Evolutionary conservation across 352 stramenopile genomes (phyloP).

Genomic region (Phytophthora kernoviae): DNA sequence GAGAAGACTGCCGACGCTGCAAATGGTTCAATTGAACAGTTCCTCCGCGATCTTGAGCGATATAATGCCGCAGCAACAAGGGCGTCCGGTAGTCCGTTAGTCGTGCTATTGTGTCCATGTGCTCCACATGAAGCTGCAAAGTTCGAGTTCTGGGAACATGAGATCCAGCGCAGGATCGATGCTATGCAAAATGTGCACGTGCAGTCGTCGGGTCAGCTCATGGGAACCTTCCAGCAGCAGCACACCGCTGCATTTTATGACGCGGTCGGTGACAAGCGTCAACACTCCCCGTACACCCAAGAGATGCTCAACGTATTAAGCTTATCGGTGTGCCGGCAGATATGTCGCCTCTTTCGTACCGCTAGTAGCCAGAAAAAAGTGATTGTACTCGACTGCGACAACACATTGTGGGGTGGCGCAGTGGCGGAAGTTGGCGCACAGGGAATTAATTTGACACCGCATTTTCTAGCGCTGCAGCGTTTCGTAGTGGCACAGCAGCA

Average conservation of each 20-base stretch:
- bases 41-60: constrained; percentile 28
- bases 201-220: constrained; percentile 25
- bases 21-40: constrained; percentile 12
- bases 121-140: constrained; percentile 16
- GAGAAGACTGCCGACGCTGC: neutral
- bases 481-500: constrained; percentile 58
- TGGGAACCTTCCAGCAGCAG: constrained; percentile 37
- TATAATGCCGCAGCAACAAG: constrained; percentile 26
- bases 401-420: constrained; percentile 73
- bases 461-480: constrained; percentile 60
- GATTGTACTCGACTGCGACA: constrained; percentile 81
- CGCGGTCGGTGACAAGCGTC: constrained; percentile 45
- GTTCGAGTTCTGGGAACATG: constrained; percentile 15
- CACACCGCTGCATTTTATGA: constrained; percentile 49
- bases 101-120: constrained; percentile 49
- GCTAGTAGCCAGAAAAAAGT: constrained; percentile 57
- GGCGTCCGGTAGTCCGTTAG: constrained; percentile 15
- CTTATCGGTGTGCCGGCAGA: constrained; percentile 50
- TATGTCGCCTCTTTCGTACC: constrained; percentile 47
- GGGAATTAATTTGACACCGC: constrained; percentile 40
- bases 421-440: constrained; percentile 58
- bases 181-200: constrained; percentile 31
- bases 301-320: constrained; percentile 60
- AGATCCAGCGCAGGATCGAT: constrained; percentile 19
- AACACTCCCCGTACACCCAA: constrained; percentile 73